These are phyloP conservation scores for Yamadazyma diospyri DNA, from an alignment of 1,139 yeast species.

Conservation along the genomic window DNA sequence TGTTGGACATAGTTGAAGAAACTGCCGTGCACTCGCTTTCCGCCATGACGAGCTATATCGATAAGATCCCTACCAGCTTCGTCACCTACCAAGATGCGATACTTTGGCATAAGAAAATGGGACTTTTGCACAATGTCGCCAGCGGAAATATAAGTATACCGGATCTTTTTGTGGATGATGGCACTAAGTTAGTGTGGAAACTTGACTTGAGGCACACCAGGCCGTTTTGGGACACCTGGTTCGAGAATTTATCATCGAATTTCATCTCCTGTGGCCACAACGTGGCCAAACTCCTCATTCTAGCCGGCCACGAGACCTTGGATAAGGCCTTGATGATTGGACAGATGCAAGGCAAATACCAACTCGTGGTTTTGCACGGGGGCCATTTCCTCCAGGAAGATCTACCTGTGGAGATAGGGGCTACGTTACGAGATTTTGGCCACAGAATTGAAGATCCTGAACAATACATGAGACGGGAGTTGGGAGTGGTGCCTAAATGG, in stretches of 20 bases:
- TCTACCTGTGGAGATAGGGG: constrained; percentile 63
- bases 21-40: constrained; percentile 71
- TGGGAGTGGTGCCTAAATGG: constrained; percentile 49
- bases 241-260: constrained; percentile 58
- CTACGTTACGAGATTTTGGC: constrained; percentile 48
- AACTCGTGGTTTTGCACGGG: constrained; percentile 71
- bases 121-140: constrained; percentile 49
- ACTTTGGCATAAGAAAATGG: constrained; percentile 66
- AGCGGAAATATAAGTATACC: constrained; percentile 83
- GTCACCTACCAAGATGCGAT: constrained; percentile 54
- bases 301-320: constrained; percentile 89
- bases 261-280: constrained; percentile 43
- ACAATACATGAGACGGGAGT: constrained; percentile 34
- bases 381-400: constrained; percentile 97
- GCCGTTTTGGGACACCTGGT: constrained; percentile 83
- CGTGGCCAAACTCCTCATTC: constrained; percentile 65
- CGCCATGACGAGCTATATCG: constrained; percentile 63
- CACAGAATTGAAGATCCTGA: constrained; percentile 41
- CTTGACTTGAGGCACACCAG: constrained; percentile 59
- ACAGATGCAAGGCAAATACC: constrained; percentile 96
- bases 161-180: constrained; percentile 38
- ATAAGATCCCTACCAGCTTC: constrained; percentile 60
- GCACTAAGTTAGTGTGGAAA: constrained; percentile 46
- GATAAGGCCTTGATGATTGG: constrained; percentile 87
- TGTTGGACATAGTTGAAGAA: constrained; percentile 92